These are phyloP conservation scores for Candida ponderosae DNA, from an alignment of 805 yeast species.

Conservation along the genomic window DNA sequence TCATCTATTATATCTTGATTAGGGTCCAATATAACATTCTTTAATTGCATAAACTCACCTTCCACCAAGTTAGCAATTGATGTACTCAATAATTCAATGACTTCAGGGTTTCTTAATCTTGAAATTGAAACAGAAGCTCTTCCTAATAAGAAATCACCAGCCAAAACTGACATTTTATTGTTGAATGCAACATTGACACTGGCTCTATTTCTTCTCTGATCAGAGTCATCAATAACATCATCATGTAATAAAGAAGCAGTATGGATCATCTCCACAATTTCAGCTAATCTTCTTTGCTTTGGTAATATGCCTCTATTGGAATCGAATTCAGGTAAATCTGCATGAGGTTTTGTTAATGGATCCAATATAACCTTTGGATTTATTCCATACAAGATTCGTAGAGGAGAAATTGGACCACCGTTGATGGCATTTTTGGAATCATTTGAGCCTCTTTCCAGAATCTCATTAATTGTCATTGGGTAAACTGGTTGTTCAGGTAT, in stretches of 20 bases:
- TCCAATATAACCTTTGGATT: constrained; percentile 77
- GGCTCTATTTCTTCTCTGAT: constrained; percentile 82
- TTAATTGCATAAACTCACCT: constrained; percentile 98
- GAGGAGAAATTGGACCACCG: constrained; percentile 66
- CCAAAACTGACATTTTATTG: constrained; percentile 94
- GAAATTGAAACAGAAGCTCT: constrained; percentile 96
- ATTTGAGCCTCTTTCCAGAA: constrained; percentile 37
- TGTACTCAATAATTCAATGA: constrained; percentile 89
- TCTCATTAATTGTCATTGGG: constrained; percentile 32
- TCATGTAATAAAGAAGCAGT: constrained; percentile 94
- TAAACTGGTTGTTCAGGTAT: constrained; percentile 60
- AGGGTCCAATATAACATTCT: constrained; percentile 73
- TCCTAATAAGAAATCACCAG: constrained; percentile 93
- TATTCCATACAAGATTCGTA: constrained; percentile 80
- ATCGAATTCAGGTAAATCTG: constrained; percentile 50
- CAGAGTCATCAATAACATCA: constrained; percentile 90
- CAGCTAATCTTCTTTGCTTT: constrained; percentile 91
- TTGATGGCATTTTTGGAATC: constrained; percentile 32
- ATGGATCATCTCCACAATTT: constrained; percentile 97
- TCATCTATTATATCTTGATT: constrained; percentile 32
- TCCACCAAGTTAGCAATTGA: constrained; percentile 95
- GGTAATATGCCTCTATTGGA: constrained; percentile 76
- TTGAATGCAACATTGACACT: constrained; percentile 91
- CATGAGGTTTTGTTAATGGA: constrained; percentile 79
- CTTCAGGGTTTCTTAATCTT: constrained; percentile 91